Base-by-base conservation (phyloP, 2,329 filamentous ascomycete species). In the Colletotrichum sp. region DNA sequence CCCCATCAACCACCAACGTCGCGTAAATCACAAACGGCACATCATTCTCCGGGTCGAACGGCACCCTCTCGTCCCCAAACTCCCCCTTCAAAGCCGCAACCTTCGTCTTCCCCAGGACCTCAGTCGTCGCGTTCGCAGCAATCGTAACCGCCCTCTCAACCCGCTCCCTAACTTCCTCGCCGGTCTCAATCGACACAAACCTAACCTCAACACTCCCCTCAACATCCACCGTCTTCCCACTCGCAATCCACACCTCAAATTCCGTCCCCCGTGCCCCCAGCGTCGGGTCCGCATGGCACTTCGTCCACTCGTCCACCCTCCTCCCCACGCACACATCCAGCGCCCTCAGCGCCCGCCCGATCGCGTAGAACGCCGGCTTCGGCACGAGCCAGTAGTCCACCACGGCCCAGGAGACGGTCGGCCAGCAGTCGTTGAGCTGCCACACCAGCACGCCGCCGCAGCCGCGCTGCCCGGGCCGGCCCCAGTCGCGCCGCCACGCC, bases 381-480 rank as follows among this genome's bases (percentile, higher is more conserved):
- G 34, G 55, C 18, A 77, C 75, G 1, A 77, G 75, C 60, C 76
- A 76, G 65, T 77, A 78, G 16, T 79, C 78, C 75, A 92, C 91
- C 52, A 94, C 88, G 0, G 92, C 87, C 92, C 92, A 94, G 32
- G 89, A 92, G 64, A 90, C 92, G 24, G 90, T 91, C 3, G 92
- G 92, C 92, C 92, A 94, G 83, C 91, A 93, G 83, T 94, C 93
- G 79, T 94, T 94, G 68, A 94, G 85, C 84, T 94, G 92, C 92
- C 92, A 94, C 7, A 94, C 91, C 59, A 94, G 83, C 13, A 91
- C 91, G 21, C 92, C 92, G 65, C 91, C 91, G 79, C 92, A 94
- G 88, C 83, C 91, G 79, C 80, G 91, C 86, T 68, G 89, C 84
- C 79, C 90, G 86, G 76, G 88, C 89, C 79, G 87, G 80, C 88